Percentiles rank a stretch among this genome's conserved stretches.
These are phyloP conservation scores for Lycium barbarum DNA, from an alignment of 257 asterid species.

Conservation along the genomic window DNA sequence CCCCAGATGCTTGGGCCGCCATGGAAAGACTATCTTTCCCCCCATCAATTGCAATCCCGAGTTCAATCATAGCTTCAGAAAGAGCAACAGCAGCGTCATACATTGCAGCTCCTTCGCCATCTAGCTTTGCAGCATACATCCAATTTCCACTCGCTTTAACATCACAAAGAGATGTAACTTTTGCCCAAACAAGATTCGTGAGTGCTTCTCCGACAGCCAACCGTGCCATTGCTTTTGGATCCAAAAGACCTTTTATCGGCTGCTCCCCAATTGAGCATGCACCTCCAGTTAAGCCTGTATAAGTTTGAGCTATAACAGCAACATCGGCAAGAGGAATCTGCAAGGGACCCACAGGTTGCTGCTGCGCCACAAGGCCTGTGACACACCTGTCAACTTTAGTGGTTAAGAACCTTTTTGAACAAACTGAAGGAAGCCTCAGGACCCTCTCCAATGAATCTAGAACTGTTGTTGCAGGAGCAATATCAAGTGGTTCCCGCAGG, in stretches of 20 bases:
- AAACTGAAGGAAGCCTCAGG: conserved; percentile 85
- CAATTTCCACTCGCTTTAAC: conserved; percentile 96
- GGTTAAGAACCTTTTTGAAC: conserved; percentile 88
- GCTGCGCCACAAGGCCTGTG: too few species aligned
- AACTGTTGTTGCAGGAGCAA: conserved; percentile 74
- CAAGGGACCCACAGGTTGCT: conserved; percentile 97
- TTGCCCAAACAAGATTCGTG: conserved; percentile 91
- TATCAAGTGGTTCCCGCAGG: conserved; percentile 75
- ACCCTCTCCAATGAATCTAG: conserved; percentile 81
- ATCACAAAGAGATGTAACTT: conserved; percentile 82
- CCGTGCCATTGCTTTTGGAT: conserved; percentile 93
- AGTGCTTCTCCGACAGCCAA: conserved; percentile 94
- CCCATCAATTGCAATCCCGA: conserved; percentile 94
- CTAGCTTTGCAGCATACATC: conserved; percentile 99
- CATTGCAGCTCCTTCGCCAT: conserved; percentile 97
- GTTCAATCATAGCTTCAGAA: conserved; percentile 93
- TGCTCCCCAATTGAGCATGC: conserved; percentile 94
- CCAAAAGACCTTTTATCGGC: conserved; percentile 86
- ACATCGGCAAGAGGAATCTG: conserved; percentile 88
- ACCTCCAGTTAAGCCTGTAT: conserved; percentile 80
- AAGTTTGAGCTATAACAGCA: conserved; percentile 88
- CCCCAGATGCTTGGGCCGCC: conserved; percentile 87
- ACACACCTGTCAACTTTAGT: conserved; percentile 93
- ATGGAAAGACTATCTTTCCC: conserved; percentile 98
- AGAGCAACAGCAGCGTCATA: conserved; percentile 92